Percentiles rank a stretch among this genome's conserved stretches.
Conservation (phyloP, 129 eudicot genomes). For the Lactuca saligna region DNA sequence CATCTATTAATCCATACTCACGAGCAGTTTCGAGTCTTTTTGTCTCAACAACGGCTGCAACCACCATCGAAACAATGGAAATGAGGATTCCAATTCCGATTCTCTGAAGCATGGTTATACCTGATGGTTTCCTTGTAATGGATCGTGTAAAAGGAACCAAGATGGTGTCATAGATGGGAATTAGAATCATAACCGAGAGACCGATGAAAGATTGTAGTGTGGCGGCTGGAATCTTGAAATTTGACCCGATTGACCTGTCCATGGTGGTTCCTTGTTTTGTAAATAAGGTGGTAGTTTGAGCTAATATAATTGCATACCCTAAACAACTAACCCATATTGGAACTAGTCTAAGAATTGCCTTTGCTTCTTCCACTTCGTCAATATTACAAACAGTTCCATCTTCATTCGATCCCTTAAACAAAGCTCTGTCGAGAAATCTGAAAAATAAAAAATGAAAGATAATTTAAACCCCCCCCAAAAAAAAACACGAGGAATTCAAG, state of each 20-base stretch:
- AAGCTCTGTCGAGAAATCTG: constrained; percentile 54
- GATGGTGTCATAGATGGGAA: constrained; percentile 56
- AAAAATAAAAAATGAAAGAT: neutral
- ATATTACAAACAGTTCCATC: constrained; percentile 21
- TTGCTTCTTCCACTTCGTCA: constrained; percentile 51
- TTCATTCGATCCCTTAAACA: constrained; percentile 31
- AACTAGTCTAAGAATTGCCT: constrained; percentile 37
- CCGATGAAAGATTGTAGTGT: constrained; percentile 42
- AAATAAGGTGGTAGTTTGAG: constrained; percentile 59
- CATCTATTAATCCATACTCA: constrained; percentile 39
- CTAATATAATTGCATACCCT: constrained; percentile 37
- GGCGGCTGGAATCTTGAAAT: constrained; percentile 57
- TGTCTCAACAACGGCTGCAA: constrained; percentile 51
- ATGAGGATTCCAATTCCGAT: constrained; percentile 53
- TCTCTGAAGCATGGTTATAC: constrained; percentile 64
- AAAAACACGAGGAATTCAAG: neutral
- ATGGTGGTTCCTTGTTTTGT: constrained; percentile 61
- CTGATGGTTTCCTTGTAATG: constrained; percentile 41
- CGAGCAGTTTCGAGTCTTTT: constrained; percentile 46
- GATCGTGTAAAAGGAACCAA: constrained; percentile 48
- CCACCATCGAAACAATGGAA: constrained; percentile 41
- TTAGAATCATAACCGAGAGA: constrained; percentile 30
- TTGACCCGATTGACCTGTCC: constrained; percentile 50
- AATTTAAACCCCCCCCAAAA: neutral
- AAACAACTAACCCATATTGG: constrained; percentile 60